Percentiles rank a stretch among this genome's conserved stretches.
phyloP scores from a whole-genome alignment of 768 basidiomycete genomes.

The Polyporus arcularius region DNA sequence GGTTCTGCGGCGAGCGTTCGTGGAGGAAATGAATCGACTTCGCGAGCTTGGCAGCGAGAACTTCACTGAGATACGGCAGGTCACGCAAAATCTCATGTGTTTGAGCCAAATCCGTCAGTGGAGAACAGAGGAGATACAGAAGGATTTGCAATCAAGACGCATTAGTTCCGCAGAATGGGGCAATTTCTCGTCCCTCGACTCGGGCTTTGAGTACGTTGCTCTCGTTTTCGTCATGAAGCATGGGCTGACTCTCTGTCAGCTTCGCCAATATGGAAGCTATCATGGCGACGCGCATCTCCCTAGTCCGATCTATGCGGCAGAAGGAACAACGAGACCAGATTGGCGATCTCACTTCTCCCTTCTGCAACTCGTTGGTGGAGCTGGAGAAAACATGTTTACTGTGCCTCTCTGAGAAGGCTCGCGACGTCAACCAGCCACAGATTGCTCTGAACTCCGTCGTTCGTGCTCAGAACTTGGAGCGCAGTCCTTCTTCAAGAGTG shows the following conservation, averaged over 20 bases:
- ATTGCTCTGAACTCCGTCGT: conserved; percentile 86
- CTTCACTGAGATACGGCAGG: conserved; percentile 70
- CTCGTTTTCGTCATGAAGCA: not conserved
- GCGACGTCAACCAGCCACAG: conserved; percentile 67
- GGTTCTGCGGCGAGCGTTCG: conserved; percentile 52
- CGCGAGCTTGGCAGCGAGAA: conserved; percentile 74
- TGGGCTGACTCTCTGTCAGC: conserved; percentile 37
- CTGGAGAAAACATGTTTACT: conserved; percentile 74
- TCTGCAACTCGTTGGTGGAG: conserved; percentile 49
- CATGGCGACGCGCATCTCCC: conserved; percentile 77
- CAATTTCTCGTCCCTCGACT: conserved; percentile 48
- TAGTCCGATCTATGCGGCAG: conserved; percentile 70
- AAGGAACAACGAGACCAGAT: conserved; percentile 77
- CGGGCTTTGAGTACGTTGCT: conserved; percentile 64
- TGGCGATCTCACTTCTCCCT: conserved; percentile 64
- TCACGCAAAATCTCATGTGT: conserved; percentile 74
- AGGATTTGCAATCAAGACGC: conserved; percentile 34
- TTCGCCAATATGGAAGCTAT: conserved; percentile 77
- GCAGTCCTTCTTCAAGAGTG: conserved; percentile 48
- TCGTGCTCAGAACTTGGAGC: conserved; percentile 66
- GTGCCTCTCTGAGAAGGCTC: conserved; percentile 69
- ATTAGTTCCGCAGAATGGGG: conserved; percentile 39
- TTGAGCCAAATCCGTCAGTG: conserved; percentile 75
- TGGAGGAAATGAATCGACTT: conserved; percentile 64
- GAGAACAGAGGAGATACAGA: conserved; percentile 43